Base-by-base conservation (phyloP, 305 asterid species). In the Nicotiana rustica region DNA sequence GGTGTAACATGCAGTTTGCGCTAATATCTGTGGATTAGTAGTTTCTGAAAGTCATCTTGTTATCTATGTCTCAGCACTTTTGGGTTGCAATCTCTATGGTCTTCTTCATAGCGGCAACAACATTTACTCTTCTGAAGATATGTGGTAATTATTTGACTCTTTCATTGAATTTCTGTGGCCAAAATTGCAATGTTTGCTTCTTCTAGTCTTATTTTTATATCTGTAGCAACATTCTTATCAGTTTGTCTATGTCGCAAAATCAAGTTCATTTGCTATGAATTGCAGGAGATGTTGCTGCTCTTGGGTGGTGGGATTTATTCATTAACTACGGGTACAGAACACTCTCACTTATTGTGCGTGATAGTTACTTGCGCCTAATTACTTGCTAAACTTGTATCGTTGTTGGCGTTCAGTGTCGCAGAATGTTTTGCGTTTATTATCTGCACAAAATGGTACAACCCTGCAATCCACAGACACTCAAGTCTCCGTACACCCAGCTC, bases 281-380 rank as follows among this genome's bases (percentile, higher is more conserved):
- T 86, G 89, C 91, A 96, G 99, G 99, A 59, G 98, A 95, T 90
- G 98, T 93, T 10, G 97, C 89, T 80, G 97, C 98, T 88, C 97
- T 96, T 83, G 98, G 99, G 80, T 96, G 99, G 99, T 96, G 98
- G 99, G 99, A 95, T 90, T 90, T 96, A 68, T 96, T 94, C 81
- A 92, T 95, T 86, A 96, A 93, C 88, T 96, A 91, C 71, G 97
- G 99, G 99, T 96, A 91, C 77, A 60, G 57, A 66, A 69, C 1
- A 8, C 19, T 35, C 57, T 41, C 55, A 81, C 52, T 55, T 55
- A 60, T 60, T n/a, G 6, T 18, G 19, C 31, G 12, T 55, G 29
- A 67, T 79, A 79, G 69, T 12, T 68, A 19, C 33, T 82, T 59
- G 17, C 25, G 29, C 29, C 35, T 36, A 61, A 60, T 59, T 78